Evolutionary conservation across 192 early-diverging fungal species (phyloP).

Genomic region (Coemansia sp.): DNA sequence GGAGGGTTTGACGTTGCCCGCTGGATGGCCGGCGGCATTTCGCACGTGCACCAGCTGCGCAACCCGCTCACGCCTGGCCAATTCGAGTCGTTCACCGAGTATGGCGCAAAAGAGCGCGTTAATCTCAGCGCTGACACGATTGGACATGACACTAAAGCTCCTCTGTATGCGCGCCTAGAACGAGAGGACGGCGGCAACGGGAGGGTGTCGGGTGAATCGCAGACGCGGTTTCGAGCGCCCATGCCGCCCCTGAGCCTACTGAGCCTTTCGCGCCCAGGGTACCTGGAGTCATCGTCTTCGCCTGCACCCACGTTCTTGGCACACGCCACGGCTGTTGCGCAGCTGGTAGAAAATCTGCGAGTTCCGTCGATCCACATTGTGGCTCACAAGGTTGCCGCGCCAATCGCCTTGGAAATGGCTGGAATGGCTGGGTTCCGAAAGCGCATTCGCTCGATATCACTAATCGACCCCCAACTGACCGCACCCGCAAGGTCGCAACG

Average conservation of each 20-base stretch:
- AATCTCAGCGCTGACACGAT: not conserved
- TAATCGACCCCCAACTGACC: conserved; percentile 44
- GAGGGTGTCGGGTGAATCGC: not conserved
- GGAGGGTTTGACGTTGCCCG: conserved; percentile 60
- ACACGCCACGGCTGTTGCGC: conserved; percentile 44
- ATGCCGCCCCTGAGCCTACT: conserved; percentile 45
- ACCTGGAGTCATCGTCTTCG: conserved; percentile 42
- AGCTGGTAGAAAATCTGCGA: conserved; percentile 50
- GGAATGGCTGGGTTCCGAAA: conserved; percentile 47
- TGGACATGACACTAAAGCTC: not conserved
- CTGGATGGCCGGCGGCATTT: conserved; percentile 56
- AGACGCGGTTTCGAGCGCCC: conserved; percentile 25
- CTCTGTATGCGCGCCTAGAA: not conserved
- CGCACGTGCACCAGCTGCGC: conserved; percentile 46
- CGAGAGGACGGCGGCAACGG: not conserved
- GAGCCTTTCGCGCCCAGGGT: conserved; percentile 55
- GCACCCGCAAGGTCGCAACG: conserved; percentile 19
- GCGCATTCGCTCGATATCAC: conserved; percentile 42
- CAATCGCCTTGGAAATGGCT: conserved; percentile 55
- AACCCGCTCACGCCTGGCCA: conserved; percentile 55
- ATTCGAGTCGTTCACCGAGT: conserved; percentile 50
- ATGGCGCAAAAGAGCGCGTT: conserved; percentile 38
- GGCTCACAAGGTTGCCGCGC: conserved; percentile 46
- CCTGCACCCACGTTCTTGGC: conserved; percentile 34
- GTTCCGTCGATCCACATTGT: conserved; percentile 46